Base-by-base conservation (phyloP, 805 yeast genomes). In the Yamadazyma endophytica region DNA sequence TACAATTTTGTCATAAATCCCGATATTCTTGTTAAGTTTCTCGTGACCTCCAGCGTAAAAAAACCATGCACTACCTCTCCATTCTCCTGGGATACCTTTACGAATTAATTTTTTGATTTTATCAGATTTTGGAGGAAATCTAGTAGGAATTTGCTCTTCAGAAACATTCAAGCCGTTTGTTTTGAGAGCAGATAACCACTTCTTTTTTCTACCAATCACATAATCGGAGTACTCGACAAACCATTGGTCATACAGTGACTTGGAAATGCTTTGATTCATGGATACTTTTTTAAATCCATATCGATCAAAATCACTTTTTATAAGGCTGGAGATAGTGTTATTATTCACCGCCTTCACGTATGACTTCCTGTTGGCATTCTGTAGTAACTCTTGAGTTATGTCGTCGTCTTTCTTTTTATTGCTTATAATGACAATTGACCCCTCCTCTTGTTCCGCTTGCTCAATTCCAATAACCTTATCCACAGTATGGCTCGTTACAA, bases 31-130 rank as follows among this genome's bases (percentile, higher is more conserved):
- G 43, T 73, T 77, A 35, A 87, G 57, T 43, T 70, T 71, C 32
- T 84, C 92, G 33, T 78, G 71, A 2, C 97, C 98, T 16, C 79
- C 79, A 6, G 95, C 95, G 56, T 85, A 90, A 64, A 78, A 81
- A 70, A 92, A 90, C 98, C 98, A 90, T 1, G 97, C 96, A 43
- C 76, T 75, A 1, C 98, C 98, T 43, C 98, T 67, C 97, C 96
- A 90, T 52, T 87, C 96, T 0, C 96, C 89, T 0, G 98, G 97
- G 8, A 90, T 80, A 9, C 98, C 98, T 52, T 84, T 84, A 34
- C 97, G 72, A 9, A 92, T 76, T 47, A 85, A 80, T 36, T 94
- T 72, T 49, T 83, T 82, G 41, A 87, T 65, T 44, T 82, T 86
- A 36, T 81, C 89, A 3, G 88, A 81, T 38, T 73, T 73, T 1